Evolutionary conservation across 2,329 filamentous ascomycete genomes (phyloP), one percentile per base, ranked within the genome.

Genomic region (Xylogone sp.): DNA sequence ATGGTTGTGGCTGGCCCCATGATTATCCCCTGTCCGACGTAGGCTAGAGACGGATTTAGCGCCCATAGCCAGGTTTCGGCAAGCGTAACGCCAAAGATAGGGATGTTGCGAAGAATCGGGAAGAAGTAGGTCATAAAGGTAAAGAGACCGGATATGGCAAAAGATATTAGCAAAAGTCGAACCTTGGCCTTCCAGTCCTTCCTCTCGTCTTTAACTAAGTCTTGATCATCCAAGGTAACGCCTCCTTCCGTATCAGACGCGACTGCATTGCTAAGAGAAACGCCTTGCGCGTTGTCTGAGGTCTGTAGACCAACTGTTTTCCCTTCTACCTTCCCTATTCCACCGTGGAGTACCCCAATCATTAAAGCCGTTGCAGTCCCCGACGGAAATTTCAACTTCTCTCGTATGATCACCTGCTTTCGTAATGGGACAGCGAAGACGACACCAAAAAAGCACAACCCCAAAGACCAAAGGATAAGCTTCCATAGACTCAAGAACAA

Each of bases 1-100:
- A 96, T 78, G 2, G 93, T 97, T 0, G 94, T 99, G 39, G 90
- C 87, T 3, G 93, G 89, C 0, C 94, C 94, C 94, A 99, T 99
- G 64, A 99, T 97, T 56, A 99, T 95, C 10, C 94, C 94, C 71
- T 99, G 94, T 0, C 94, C 94, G 21, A 97, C 84, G 67, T 99
- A 99, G 2, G 94, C 94, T n/a, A 96, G 86, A 44, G 91, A 97
- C 0, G 94, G 94, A 59, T 99, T 99, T 6, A 99, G 75, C 1
- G 90, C 94, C 94, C 94, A 99, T 1, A 97, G 79, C 93, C 93
- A 99, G 2, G 82, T 82, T 1, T 81, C 72, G 0, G 91, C 91
- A 6, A 95, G 80, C 2, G 79, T 71, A 0, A 79, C 71, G 0
- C 94, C 94, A 59, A 97, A 89, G 21, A 99, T 75, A 0, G 94